phyloP scores from a whole-genome alignment of 176 grass and related monocot genomes.

The Triticum aestivum region DNA sequence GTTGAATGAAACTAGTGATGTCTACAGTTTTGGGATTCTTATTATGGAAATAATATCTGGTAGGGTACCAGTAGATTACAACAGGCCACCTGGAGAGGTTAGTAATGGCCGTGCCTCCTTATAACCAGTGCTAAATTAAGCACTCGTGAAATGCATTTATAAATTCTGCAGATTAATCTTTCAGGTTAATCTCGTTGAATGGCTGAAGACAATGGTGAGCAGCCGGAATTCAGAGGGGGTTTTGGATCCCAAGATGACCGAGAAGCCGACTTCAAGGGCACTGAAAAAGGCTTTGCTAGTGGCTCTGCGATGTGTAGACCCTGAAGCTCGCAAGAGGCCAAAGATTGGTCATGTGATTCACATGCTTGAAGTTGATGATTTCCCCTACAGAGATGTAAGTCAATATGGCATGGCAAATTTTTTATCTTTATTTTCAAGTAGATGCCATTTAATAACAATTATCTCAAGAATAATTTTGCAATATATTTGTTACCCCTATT shows the following conservation, averaged over 20 bases:
- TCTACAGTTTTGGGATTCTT: conserved; percentile 98
- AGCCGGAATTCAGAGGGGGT: conserved; percentile 93
- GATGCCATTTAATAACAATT: not conserved
- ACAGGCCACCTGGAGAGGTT: conserved; percentile 86
- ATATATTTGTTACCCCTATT: not conserved
- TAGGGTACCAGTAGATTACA: conserved; percentile 88
- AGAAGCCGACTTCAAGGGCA: conserved; percentile 77
- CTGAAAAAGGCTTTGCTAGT: conserved; percentile 93
- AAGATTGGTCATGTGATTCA: conserved; percentile 98
- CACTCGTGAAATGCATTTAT: conserved; percentile 22
- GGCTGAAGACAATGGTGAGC: conserved; percentile 95
- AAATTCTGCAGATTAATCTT: conserved; percentile 8
- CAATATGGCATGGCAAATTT: not conserved
- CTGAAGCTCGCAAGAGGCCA: conserved; percentile 93
- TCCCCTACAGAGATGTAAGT: conserved; percentile 95
- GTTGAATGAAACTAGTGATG: conserved; percentile 95
- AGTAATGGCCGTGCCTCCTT: conserved; percentile 22
- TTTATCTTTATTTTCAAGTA: not conserved
- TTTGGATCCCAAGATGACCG: conserved; percentile 92
- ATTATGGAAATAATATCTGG: conserved; percentile 98
- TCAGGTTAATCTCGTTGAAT: conserved; percentile 98
- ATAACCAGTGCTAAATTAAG: not conserved
- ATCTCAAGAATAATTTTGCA: not conserved
- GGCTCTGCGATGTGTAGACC: conserved; percentile 87
- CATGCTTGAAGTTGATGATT: conserved; percentile 99